Evolutionary conservation across 495 filamentous ascomycete genomes (phyloP), one percentile per base, ranked within the genome.

Genomic region (Daldinia bambusicola): DNA sequence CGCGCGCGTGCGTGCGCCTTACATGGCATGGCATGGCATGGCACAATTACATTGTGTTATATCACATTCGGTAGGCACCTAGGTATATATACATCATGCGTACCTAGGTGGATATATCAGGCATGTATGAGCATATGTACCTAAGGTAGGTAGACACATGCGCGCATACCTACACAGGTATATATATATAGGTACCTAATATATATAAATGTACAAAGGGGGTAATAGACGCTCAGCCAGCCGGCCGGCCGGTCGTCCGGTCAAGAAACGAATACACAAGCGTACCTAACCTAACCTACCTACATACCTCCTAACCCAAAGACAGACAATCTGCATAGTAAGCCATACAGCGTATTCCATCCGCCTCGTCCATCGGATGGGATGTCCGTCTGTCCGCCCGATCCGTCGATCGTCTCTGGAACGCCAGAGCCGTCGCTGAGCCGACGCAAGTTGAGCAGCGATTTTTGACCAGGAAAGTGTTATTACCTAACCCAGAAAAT

Each of bases 41-140:
- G 26, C 1, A 26, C 26, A 26, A 26, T n/a, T n/a, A n/a, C n/a
- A n/a, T n/a, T n/a, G n/a, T n/a, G n/a, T n/a, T n/a, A n/a, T n/a
- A n/a, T n/a, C n/a, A n/a, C n/a, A n/a, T n/a, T n/a, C n/a, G n/a
- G n/a, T n/a, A n/a, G n/a, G n/a, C n/a, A n/a, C n/a, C n/a, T n/a
- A n/a, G n/a, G n/a, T n/a, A 18, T 55, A 55, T 12, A n/a, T 55
- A 30, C 22, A 31, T 52, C 30, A 53, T 53, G n/a, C 50, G 32
- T 32, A 53, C 50, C 31, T 6, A n/a, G n/a, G n/a, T n/a, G n/a
- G n/a, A n/a, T n/a, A n/a, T n/a, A n/a, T n/a, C n/a, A n/a, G n/a
- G n/a, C n/a, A n/a, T n/a, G n/a, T n/a, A n/a, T n/a, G n/a, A n/a
- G n/a, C n/a, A n/a, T n/a, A n/a, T n/a, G n/a, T n/a, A n/a, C n/a